These are phyloP conservation scores for Xanthoconium purpureum DNA, from an alignment of 768 basidiomycete genomes.

Conservation along the genomic window DNA sequence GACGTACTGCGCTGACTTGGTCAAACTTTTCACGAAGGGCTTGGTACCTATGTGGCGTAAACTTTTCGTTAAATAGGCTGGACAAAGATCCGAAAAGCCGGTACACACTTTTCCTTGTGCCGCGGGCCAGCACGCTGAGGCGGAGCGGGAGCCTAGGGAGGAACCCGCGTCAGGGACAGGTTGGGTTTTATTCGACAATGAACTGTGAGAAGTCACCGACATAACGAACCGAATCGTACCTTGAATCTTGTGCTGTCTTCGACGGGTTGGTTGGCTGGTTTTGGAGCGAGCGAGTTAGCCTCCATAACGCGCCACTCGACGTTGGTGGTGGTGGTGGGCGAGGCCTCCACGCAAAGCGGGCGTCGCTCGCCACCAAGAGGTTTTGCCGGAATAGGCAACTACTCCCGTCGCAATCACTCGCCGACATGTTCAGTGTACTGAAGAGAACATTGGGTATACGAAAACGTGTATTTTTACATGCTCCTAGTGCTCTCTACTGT, in stretches of 20 bases:
- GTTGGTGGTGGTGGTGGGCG: background rate
- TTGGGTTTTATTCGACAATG: background rate
- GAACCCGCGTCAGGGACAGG: background rate
- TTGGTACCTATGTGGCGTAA: conserved; percentile 23
- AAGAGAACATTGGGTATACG: conserved; percentile 1
- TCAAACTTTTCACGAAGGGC: conserved; percentile 32
- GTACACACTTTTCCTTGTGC: conserved; percentile 34
- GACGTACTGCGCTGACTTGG: conserved; percentile 31
- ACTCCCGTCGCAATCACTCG: background rate
- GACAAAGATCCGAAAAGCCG: background rate
- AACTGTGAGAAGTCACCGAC: background rate
- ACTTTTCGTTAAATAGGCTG: background rate
- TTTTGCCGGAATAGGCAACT: background rate
- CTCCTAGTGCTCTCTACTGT: too few relatives aligned
- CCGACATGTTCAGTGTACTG: background rate
- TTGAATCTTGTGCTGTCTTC: conserved; percentile 27
- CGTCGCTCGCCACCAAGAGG: background rate
- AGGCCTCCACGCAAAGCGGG: too few relatives aligned
- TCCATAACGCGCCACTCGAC: conserved; percentile 15
- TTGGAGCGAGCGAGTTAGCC: conserved; percentile 7
- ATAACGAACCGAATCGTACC: conserved; percentile 14
- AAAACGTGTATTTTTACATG: too few relatives aligned
- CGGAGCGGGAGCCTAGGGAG: conserved; percentile 10
- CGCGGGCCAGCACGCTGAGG: conserved; percentile 20
- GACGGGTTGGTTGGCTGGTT: conserved; percentile 3